These are phyloP conservation scores for Pleurotus citrinopileatus DNA, from an alignment of 768 basidiomycete species.

Conservation along the genomic window DNA sequence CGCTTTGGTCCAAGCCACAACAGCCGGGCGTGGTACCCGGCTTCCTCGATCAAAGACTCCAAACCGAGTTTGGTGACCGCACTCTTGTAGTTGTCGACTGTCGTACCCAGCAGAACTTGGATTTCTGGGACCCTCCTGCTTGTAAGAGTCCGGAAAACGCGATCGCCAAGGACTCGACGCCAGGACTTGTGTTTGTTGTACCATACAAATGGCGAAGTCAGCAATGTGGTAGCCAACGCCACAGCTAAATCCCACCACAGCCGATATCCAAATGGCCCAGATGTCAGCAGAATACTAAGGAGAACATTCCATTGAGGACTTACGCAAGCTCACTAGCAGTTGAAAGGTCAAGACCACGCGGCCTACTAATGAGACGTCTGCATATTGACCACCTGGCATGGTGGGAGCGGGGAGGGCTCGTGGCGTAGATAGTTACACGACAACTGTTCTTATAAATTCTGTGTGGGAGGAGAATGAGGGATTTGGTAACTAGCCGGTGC, in stretches of 20 bases:
- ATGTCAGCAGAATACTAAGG: not conserved
- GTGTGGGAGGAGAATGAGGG: too few species aligned
- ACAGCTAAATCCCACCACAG: constrained; percentile 1
- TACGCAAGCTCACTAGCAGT: not conserved
- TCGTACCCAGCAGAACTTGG: constrained; percentile 13
- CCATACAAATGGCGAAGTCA: constrained; percentile 4
- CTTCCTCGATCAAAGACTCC: constrained; percentile 14
- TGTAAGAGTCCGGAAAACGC: constrained; percentile 3
- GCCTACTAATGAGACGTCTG: not conserved
- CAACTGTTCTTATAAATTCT: not conserved
- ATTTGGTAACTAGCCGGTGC: too few species aligned
- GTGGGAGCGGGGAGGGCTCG: not conserved
- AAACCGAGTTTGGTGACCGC: constrained; percentile 3
- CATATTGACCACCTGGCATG: not conserved
- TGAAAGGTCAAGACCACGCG: not conserved
- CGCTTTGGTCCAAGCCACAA: constrained; percentile 22
- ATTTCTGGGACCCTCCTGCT: constrained; percentile 8
- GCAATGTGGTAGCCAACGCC: not conserved
- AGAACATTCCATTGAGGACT: not conserved
- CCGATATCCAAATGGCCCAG: not conserved
- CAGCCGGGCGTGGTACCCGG: constrained; percentile 16
- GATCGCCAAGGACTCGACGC: constrained; percentile 7
- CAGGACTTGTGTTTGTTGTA: constrained; percentile 8
- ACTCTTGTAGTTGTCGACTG: constrained; percentile 12
- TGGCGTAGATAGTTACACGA: too few species aligned